Base-by-base conservation (phyloP, 1,284 basidiomycete species). In the Melanopsichium pennsylvanicum region DNA sequence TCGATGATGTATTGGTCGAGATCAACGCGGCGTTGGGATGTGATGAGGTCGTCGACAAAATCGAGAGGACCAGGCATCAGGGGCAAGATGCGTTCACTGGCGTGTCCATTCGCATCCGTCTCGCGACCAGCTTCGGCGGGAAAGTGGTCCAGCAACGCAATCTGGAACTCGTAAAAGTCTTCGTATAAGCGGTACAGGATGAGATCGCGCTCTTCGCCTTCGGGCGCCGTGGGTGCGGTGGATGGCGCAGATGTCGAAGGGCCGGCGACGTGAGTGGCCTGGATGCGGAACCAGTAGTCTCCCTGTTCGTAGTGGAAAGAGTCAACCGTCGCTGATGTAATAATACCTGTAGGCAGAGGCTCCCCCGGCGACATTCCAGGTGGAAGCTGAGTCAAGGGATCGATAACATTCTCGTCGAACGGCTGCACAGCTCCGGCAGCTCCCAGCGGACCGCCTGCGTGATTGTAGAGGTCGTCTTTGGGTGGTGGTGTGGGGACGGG, bases 101-200 rank as follows among this genome's bases (percentile, higher is more conserved):
- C 75, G 27, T 81, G 76, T 26, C 83, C 83, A 16, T 82, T 82
- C 1, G 80, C 75, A 23, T 62, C 66, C 6, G 62, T 62, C 60
- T 70, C 67, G 29, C 63, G 55, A 34, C 70, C 61, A 8, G 51
- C 62, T 27, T 62, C 69, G 19, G 59, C 29, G 1, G 69, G 61
- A 50, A 62, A 62, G 23, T 67, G 69, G 39, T 70, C 59, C 26
- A 61, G 45, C 31, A 99, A 86, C 9, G 87, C 85, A 49, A 96
- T 90, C 79, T 99, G 96, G 82, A 97, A 97, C 75, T 95, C 92
- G 84, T 95, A 96, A 82, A 99, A 99, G 82, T 99, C 94, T 78
- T 96, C 91, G 84, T 99, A 99, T 15, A 92, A 88, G 44, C 96
- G 88, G 83, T 96, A 97, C 34, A 98, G 86, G 67, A 94, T 89